phyloP scores from a whole-genome alignment of 345 rosid species.

The Moricandia moricandioides region DNA sequence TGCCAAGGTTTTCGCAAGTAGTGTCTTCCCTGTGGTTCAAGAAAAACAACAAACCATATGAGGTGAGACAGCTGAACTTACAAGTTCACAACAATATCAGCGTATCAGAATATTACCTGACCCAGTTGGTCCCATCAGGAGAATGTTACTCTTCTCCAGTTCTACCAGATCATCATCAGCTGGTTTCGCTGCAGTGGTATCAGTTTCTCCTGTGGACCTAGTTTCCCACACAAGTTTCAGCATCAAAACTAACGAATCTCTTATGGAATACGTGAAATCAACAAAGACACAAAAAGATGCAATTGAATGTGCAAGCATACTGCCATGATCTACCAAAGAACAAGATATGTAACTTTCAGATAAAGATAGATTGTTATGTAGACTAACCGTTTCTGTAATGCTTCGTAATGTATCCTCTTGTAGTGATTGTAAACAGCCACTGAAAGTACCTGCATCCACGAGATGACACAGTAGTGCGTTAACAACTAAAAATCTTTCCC shows the following conservation, averaged over 20 bases:
- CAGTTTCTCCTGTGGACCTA: slow-evolving; percentile 70
- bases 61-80: slow-evolving; percentile 1
- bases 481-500: background rate
- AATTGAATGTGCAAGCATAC: background rate
- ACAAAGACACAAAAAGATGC: background rate
- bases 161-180: slow-evolving; percentile 81
- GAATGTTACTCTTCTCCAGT: slow-evolving; percentile 99
- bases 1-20: slow-evolving; percentile 96
- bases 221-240: slow-evolving; percentile 39
- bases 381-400: slow-evolving; percentile 67
- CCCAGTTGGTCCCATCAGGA: slow-evolving; percentile 97
- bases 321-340: background rate
- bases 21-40: slow-evolving; percentile 96
- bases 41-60: slow-evolving; percentile 42
- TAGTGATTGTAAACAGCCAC: slow-evolving; percentile 99
- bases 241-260: slow-evolving; percentile 34
- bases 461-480: background rate
- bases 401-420: slow-evolving; percentile 74
- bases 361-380: background rate
- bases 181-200: slow-evolving; percentile 37
- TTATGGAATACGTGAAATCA: background rate
- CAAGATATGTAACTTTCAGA: slow-evolving; percentile 4
- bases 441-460: slow-evolving; percentile 73
- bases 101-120: slow-evolving; percentile 61
- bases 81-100: background rate